Conservation (phyloP, 2,329 filamentous ascomycete species). For the Diaporthe ilicicola region DNA sequence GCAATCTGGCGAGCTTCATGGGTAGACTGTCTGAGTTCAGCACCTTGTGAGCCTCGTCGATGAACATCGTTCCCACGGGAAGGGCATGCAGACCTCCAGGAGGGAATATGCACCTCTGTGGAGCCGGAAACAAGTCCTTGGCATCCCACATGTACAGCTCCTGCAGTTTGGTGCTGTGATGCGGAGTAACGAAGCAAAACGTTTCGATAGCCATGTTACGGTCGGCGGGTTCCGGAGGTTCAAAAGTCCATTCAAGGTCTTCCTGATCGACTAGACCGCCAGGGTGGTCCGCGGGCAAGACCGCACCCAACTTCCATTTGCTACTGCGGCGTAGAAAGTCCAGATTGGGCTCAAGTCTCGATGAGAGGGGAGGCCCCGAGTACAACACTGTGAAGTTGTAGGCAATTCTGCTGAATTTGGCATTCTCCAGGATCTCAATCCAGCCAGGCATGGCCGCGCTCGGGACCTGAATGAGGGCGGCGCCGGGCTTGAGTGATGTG, state of each 20-base stretch:
- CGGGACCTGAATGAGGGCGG: not conserved
- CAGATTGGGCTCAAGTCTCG: not conserved
- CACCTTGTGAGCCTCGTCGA: slow-evolving; percentile 20
- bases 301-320: not conserved
- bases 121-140: not conserved
- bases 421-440: not conserved
- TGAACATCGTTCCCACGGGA: not conserved
- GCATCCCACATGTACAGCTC: not conserved
- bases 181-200: not conserved
- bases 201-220: not conserved
- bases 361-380: not conserved
- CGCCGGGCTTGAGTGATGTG: not conserved
- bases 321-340: not conserved
- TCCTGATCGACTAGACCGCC: not conserved
- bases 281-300: not conserved
- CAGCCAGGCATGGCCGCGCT: not conserved
- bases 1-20: not conserved
- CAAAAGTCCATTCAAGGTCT: not conserved
- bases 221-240: not conserved
- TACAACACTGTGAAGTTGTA: slow-evolving; percentile 19
- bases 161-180: not conserved
- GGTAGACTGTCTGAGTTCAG: not conserved
- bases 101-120: not conserved
- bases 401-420: not conserved
- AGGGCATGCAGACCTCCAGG: not conserved